phyloP scores from a whole-genome alignment of 2,329 filamentous ascomycete genomes.

The Penicillium expansum region DNA sequence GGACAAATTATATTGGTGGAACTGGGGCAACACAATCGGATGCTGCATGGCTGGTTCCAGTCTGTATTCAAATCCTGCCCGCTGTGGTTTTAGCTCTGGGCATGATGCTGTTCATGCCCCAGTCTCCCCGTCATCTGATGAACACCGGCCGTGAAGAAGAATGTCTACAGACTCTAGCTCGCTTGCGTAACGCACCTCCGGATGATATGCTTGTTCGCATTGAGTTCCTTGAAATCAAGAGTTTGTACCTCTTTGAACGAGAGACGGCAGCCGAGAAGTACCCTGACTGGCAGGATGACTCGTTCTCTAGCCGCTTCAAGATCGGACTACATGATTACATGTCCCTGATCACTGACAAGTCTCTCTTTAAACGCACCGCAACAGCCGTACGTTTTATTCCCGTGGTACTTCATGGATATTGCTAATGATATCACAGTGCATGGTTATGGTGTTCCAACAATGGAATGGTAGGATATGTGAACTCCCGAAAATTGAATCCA shows the following conservation, averaged over 20 bases:
- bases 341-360: conserved; percentile 34
- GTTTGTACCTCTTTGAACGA: conserved; percentile 71
- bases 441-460: conserved; percentile 45
- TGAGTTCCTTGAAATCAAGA: conserved; percentile 76
- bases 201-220: conserved; percentile 70
- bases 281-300: conserved; percentile 61
- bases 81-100: conserved; percentile 64
- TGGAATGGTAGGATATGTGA: conserved; percentile 44
- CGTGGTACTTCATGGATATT: conserved; percentile 42
- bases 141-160: conserved; percentile 67
- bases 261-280: conserved; percentile 64
- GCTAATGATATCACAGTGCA: conserved; percentile 62
- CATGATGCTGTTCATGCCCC: conserved; percentile 73
- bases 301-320: conserved; percentile 62
- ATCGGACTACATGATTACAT: conserved; percentile 53
- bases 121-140: conserved; percentile 70
- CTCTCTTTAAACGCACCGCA: conserved; percentile 37
- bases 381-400: conserved; percentile 40
- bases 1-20: conserved; percentile 63
- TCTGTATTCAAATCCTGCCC: conserved; percentile 68
- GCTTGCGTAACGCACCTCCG: conserved; percentile 59
- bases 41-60: conserved; percentile 70
- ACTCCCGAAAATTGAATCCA: neutral
- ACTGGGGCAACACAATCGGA: conserved; percentile 59
- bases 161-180: conserved; percentile 60